Evolutionary conservation across 495 filamentous ascomycete genomes (phyloP).

Genomic region (Cercophora samala): DNA sequence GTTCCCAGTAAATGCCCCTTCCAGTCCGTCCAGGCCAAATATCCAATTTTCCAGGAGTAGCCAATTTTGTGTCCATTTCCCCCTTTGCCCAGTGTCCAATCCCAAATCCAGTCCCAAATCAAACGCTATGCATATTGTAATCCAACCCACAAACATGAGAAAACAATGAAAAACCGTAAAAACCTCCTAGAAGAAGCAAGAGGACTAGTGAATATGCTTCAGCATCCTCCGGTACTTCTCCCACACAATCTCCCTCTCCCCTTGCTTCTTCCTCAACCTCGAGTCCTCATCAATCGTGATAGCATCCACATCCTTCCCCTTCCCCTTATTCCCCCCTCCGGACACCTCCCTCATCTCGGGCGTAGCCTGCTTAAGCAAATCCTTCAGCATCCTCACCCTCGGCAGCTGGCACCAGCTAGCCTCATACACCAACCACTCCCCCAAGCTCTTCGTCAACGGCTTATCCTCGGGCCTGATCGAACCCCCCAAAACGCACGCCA

Average conservation of each 20-base stretch:
- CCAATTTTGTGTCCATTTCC: background rate
- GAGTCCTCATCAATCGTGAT: constrained; percentile 26
- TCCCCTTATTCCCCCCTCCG: background rate
- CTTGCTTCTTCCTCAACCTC: constrained; percentile 22
- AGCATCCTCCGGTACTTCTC: constrained; percentile 25
- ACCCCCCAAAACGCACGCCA: constrained; percentile 22
- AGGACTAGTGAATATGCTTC: constrained; percentile 7
- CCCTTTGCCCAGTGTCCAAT: background rate
- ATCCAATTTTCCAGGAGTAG: background rate
- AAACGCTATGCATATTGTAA: background rate
- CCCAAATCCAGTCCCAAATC: too few species aligned
- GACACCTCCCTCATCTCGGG: background rate
- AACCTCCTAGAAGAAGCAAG: constrained; percentile 5
- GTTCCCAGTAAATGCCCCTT: background rate
- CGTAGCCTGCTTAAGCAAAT: constrained; percentile 24
- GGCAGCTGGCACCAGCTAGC: constrained; percentile 21
- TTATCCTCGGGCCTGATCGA: constrained; percentile 14
- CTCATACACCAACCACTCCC: constrained; percentile 38
- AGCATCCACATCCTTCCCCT: constrained; percentile 18
- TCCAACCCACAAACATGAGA: background rate
- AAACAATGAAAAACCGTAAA: background rate
- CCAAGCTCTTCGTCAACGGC: constrained; percentile 27
- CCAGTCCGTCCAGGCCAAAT: background rate
- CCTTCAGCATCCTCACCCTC: constrained; percentile 15
- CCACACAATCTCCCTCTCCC: constrained; percentile 18